Conservation (phyloP, 2,329 filamentous ascomycete species). For the Colletotrichum sp. region DNA sequence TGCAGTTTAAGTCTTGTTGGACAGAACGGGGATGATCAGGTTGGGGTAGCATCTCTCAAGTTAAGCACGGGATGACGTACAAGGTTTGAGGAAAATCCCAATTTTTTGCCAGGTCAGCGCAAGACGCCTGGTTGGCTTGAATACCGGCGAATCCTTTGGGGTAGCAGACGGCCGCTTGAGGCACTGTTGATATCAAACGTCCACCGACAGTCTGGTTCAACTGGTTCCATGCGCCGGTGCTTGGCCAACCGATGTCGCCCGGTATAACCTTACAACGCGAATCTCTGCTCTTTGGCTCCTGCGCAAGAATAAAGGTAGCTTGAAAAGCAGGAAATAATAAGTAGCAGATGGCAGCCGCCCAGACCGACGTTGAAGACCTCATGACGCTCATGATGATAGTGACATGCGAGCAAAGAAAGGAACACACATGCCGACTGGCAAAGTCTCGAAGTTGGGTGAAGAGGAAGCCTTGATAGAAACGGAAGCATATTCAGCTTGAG, state of each 20-base stretch:
- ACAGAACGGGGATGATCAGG: neutral
- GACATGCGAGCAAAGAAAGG: neutral
- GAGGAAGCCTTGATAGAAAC: neutral
- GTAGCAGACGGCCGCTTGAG: neutral
- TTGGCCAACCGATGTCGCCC: neutral
- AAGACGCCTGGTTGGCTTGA: neutral
- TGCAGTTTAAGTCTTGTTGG: neutral
- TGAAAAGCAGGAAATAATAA: neutral
- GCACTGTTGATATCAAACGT: neutral
- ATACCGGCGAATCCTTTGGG: neutral
- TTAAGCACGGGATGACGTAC: neutral
- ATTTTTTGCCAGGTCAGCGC: neutral
- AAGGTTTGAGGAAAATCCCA: neutral
- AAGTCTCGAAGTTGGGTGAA: neutral
- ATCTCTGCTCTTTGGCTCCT: neutral
- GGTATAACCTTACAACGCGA: neutral
- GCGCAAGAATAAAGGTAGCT: neutral
- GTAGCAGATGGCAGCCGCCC: neutral
- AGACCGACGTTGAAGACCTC: neutral
- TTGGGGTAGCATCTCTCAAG: neutral
- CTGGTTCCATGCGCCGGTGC: neutral
- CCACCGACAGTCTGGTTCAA: neutral
- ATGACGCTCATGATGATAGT: neutral
- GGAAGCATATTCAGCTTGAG: neutral
- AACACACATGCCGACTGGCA: neutral